Conservation (phyloP, 441 rosid species). For the Manihot esculenta region DNA sequence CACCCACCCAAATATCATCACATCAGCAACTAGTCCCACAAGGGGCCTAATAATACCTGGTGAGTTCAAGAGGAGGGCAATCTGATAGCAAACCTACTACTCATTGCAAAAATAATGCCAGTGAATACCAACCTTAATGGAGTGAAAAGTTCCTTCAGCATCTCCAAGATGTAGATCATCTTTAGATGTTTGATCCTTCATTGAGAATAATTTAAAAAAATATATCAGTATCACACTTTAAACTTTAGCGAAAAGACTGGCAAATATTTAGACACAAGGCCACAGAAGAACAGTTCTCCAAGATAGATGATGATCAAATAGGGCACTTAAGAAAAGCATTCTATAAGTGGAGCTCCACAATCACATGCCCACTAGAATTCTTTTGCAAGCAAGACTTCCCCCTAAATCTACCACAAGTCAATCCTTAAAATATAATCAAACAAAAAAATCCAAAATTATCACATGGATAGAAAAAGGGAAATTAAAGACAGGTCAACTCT, state of each 20-base stretch:
- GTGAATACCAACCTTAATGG: conserved; percentile 71
- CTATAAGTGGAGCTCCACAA: background rate
- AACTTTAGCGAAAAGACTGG: background rate
- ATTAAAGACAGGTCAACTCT: background rate
- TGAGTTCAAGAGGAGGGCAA: background rate
- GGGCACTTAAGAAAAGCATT: background rate
- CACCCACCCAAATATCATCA: conserved; percentile 9
- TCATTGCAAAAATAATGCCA: conserved; percentile 11
- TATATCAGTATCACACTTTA: conserved; percentile 7
- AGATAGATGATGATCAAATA: background rate
- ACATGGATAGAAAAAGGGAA: background rate
- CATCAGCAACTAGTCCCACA: conserved; percentile 12
- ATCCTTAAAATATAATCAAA: background rate
- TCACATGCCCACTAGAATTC: background rate
- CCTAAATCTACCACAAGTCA: background rate
- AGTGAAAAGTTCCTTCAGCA: conserved; percentile 72
- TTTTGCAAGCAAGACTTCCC: background rate
- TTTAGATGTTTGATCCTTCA: conserved; percentile 65
- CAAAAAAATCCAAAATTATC: background rate
- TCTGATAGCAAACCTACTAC: background rate
- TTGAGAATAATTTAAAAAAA: conserved; percentile 12
- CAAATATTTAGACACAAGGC: background rate
- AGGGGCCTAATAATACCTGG: conserved; percentile 5
- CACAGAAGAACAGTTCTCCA: background rate
- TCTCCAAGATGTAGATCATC: conserved; percentile 66